These are phyloP conservation scores for Fusarium globosum DNA, from an alignment of 2,329 filamentous ascomycete genomes.

Conservation along the genomic window DNA sequence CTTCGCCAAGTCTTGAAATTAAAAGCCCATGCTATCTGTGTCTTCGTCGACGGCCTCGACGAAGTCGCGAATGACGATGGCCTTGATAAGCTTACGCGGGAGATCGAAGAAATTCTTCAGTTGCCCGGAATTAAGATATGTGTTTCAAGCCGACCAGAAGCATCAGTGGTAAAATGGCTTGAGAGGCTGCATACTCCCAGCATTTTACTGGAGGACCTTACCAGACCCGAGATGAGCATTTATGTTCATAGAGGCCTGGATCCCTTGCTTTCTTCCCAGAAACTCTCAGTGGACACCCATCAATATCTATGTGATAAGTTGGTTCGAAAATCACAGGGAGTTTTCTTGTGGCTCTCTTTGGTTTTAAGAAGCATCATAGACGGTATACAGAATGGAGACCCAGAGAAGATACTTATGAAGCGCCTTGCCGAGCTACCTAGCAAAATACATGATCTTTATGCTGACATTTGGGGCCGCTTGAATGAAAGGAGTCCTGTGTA, in stretches of 20 bases:
- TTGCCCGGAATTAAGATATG: not conserved
- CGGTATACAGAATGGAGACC: not conserved
- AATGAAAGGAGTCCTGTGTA: not conserved
- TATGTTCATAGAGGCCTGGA: not conserved
- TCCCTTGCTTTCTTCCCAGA: not conserved
- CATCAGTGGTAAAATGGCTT: rapidly evolving
- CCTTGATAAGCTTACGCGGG: rapidly evolving
- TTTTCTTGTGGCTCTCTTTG: not conserved
- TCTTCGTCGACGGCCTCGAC: not conserved
- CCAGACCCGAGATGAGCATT: not conserved
- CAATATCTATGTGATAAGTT: rapidly evolving
- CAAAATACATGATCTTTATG: not conserved
- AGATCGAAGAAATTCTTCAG: not conserved
- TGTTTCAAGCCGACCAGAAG: not conserved
- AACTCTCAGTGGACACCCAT: rapidly evolving
- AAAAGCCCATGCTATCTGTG: rapidly evolving
- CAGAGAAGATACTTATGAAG: rapidly evolving
- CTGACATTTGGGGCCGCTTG: not conserved
- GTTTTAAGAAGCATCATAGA: rapidly evolving
- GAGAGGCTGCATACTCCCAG: rapidly evolving
- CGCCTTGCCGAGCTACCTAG: not conserved
- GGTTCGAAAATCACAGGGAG: not conserved
- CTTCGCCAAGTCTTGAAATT: rapidly evolving
- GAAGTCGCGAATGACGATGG: not conserved
- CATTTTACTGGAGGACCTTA: not conserved